Base-by-base conservation (phyloP, 768 basidiomycete species). In the Daedaleopsis sinensis region DNA sequence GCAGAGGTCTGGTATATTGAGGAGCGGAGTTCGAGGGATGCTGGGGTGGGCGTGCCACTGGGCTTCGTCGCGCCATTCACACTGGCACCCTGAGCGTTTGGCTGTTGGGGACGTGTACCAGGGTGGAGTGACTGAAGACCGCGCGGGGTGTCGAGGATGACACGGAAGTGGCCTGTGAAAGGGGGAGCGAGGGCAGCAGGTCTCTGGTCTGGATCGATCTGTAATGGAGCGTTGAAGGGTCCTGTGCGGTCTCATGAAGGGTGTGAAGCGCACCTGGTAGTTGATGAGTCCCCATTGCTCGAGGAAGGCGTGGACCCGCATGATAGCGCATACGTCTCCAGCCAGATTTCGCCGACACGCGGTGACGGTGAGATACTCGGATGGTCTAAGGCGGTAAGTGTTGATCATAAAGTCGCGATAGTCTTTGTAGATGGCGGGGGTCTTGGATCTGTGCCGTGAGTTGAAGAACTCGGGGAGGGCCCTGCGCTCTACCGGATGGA, bases 321-420 rank as follows among this genome's bases (percentile, higher is more conserved):
- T 96, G 69, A 99, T 91, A 24, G 94, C 94, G 70, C 97, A 98
- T 7, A 98, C 97, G 73, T 99, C 97, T 48, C 97, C 97, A 5
- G 96, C 96, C 65, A 99, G 76, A 76, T 99, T 99, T 65, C 97
- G 79, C 71, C 97, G 76, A 72, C 97, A 99, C 1, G 96, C 96
- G 1, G 97, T 99, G 60, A 98, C 93, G 18, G 97, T 99, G 59
- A 99, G 83, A 69, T 99, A 99, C 73, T 99, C 97, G 23, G 84
- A 84, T 1, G 97, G 97, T 53, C 97, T 84, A 42, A 99, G 81
- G 53, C 97, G 83, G 76, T 98, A 98, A 1, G 97, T 95, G 78
- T 99, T 98, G 74, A 99, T 87, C 96, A 99, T 99, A 68, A 99
- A 99, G 80, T 99, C 96, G 62, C 97, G 88, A 71, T 99, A 99